phyloP scores from a whole-genome alignment of 2,329 filamentous ascomycete genomes.

The Uncinocarpus reesii region DNA sequence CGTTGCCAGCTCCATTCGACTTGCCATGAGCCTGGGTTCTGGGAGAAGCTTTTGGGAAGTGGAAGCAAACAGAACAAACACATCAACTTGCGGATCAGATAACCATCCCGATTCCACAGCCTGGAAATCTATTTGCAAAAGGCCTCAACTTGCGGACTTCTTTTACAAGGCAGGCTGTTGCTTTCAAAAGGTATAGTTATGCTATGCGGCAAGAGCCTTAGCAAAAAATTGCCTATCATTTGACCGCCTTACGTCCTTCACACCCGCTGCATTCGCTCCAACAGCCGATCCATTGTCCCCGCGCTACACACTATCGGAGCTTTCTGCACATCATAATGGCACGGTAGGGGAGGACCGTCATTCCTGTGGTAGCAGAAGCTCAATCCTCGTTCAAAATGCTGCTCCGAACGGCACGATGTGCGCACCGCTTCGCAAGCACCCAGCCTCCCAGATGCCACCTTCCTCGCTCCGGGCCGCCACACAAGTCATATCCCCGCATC shows the following conservation, averaged over 20 bases:
- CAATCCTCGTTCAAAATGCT: conserved; percentile 25
- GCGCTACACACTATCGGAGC: background rate
- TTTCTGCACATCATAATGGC: background rate
- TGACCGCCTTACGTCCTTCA: background rate
- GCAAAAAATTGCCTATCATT: too few relatives aligned
- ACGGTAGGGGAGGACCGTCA: background rate
- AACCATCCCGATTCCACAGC: too few relatives aligned
- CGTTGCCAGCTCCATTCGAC: background rate
- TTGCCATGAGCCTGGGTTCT: background rate
- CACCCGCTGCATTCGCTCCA: too few relatives aligned
- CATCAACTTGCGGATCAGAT: background rate
- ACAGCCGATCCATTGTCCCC: background rate
- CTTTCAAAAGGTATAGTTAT: too few relatives aligned
- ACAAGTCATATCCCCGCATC: conserved; percentile 20
- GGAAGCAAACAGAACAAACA: conserved; percentile 10
- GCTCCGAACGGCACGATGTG: conserved; percentile 29
- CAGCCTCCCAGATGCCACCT: conserved; percentile 19
- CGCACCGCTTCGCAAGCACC: conserved; percentile 26
- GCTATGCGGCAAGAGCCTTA: too few relatives aligned
- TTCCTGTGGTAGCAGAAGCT: background rate
- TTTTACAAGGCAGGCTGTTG: too few relatives aligned
- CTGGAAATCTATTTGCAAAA: too few relatives aligned
- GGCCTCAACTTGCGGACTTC: background rate
- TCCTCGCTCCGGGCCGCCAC: conserved; percentile 18
- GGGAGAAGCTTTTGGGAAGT: background rate